phyloP scores from a whole-genome alignment of 306 rosid species.

The Prunus campanulata region DNA sequence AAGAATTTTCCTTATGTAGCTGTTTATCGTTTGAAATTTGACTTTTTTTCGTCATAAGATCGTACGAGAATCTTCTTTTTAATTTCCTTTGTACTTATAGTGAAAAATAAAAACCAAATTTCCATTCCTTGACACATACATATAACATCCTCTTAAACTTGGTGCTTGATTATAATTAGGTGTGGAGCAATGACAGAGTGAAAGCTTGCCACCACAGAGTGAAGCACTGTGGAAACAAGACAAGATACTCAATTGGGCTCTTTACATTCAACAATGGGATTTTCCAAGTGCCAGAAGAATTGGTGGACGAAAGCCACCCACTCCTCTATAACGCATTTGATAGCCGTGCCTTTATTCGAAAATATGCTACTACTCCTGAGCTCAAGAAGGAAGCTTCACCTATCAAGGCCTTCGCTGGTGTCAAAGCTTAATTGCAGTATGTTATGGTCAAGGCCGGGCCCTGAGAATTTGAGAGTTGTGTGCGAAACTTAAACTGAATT shows the following conservation, averaged over 20 bases:
- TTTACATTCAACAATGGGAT: background rate
- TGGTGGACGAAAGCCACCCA: slow-evolving; percentile 5
- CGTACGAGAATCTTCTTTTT: too few species aligned
- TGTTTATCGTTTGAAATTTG: too few species aligned
- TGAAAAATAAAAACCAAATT: too few species aligned
- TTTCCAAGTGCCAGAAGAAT: background rate
- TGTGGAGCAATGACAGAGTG: slow-evolving; percentile 12
- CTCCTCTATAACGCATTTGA: background rate
- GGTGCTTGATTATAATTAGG: background rate
- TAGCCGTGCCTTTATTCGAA: background rate
- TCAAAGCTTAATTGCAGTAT: too few species aligned
- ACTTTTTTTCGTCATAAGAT: too few species aligned
- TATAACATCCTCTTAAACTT: background rate
- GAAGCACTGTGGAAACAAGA: background rate
- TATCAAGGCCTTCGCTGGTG: background rate
- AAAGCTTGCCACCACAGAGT: slow-evolving; percentile 13
- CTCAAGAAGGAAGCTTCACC: background rate
- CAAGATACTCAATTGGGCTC: background rate
- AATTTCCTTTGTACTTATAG: too few species aligned
- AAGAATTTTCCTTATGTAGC: too few species aligned
- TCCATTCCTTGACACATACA: too few species aligned
- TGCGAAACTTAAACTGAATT: too few species aligned
- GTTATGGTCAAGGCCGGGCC: too few species aligned
- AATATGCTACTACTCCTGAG: background rate
- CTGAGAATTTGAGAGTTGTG: too few species aligned